Conservation (phyloP, 2,329 filamentous ascomycete species). For the Alternaria tenuissima region DNA sequence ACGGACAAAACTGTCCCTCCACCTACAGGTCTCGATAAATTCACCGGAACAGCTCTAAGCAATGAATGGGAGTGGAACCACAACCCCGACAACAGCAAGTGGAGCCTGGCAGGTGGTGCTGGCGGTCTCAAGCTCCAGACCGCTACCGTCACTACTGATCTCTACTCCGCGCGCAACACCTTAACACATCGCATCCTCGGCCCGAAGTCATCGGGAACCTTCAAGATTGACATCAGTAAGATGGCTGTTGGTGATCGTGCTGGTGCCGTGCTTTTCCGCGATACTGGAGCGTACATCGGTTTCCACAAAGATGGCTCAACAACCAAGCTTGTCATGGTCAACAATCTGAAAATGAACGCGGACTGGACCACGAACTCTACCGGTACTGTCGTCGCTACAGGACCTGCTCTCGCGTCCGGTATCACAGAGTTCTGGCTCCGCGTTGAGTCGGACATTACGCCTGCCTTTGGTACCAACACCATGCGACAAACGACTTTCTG, state of each 20-base stretch:
- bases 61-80: slow-evolving; percentile 69
- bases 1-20: slow-evolving; percentile 42
- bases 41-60: slow-evolving; percentile 54
- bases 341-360: slow-evolving; percentile 52
- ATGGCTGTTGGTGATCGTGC: slow-evolving; percentile 63
- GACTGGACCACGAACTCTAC: slow-evolving; percentile 46
- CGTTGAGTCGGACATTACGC: slow-evolving; percentile 48
- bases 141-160: slow-evolving; percentile 61
- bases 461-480: slow-evolving; percentile 38
- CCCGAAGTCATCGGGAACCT: slow-evolving; percentile 57
- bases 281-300: slow-evolving; percentile 63
- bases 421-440: slow-evolving; percentile 43
- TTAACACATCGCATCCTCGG: slow-evolving; percentile 54
- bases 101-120: slow-evolving; percentile 52
- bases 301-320: slow-evolving; percentile 53
- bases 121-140: slow-evolving; percentile 57
- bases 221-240: slow-evolving; percentile 58
- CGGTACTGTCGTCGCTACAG: slow-evolving; percentile 39
- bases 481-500: slow-evolving; percentile 43
- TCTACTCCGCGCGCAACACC: slow-evolving; percentile 55
- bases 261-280: slow-evolving; percentile 63
- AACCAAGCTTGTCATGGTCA: slow-evolving; percentile 48
- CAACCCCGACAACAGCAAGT: slow-evolving; percentile 63
- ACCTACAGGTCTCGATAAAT: slow-evolving; percentile 56
- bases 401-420: slow-evolving; percentile 21